Evolutionary conservation across 106 monocot species (phyloP).

Genomic region (Dioscorea alata): DNA sequence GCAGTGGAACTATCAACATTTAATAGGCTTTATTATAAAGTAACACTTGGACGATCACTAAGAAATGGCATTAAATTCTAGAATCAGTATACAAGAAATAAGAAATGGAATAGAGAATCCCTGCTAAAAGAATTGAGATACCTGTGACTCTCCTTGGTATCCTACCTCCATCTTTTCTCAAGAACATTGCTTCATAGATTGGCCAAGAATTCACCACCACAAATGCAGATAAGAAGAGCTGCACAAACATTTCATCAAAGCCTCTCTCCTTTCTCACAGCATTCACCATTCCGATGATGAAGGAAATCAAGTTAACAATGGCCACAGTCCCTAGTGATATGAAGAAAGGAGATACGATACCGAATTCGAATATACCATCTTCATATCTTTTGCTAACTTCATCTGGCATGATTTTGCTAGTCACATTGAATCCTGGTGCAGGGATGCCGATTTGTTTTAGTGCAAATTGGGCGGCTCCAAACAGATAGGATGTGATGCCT

Average conservation of each 20-base stretch:
- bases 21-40: too few species aligned
- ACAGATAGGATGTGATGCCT: slow-evolving; percentile 38
- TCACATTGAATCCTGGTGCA: slow-evolving; percentile 44
- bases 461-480: slow-evolving; percentile 28
- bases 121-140: slow-evolving; percentile 22
- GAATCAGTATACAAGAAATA: slow-evolving; percentile 5
- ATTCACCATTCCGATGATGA: slow-evolving; percentile 21
- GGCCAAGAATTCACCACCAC: slow-evolving; percentile 51
- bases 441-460: slow-evolving; percentile 39
- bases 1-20: too few species aligned
- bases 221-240: slow-evolving; percentile 54
- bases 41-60: too few species aligned
- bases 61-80: too few species aligned
- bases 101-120: slow-evolving; percentile 7
- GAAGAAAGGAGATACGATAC: slow-evolving; percentile 46
- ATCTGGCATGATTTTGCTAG: slow-evolving; percentile 49
- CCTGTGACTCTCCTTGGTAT: slow-evolving; percentile 34
- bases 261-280: slow-evolving; percentile 8
- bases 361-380: slow-evolving; percentile 45
- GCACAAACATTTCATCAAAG: slow-evolving; percentile 33
- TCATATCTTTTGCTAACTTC: slow-evolving; percentile 33
- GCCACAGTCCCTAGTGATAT: slow-evolving; percentile 37
- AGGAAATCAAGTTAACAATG: slow-evolving; percentile 32
- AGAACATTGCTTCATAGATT: slow-evolving; percentile 59
- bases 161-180: slow-evolving; percentile 49